A percentile compares a stretch with the other conserved stretches of the same genome.
These are phyloP conservation scores for Forsythia suspensa DNA, from an alignment of 257 asterid genomes.

Conservation along the genomic window DNA sequence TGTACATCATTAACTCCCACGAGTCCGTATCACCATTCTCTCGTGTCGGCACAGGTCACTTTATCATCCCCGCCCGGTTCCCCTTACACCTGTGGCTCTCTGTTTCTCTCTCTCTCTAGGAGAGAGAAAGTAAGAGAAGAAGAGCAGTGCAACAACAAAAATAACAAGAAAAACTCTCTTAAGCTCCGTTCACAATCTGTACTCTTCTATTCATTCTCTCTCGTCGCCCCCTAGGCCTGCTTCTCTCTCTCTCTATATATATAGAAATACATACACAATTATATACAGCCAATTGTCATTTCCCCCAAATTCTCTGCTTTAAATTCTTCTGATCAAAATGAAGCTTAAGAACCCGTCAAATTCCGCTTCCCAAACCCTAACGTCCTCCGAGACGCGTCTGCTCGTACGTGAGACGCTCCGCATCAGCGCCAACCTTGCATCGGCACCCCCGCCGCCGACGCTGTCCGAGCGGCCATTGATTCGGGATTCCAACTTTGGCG, in stretches of 20 bases:
- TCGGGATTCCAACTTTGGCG: constrained; percentile 51
- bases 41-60: constrained; percentile 19
- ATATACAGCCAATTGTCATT: constrained; percentile 11
- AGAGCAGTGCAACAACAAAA: constrained; percentile 25
- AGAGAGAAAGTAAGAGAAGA: background rate
- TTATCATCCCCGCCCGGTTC: constrained; percentile 17
- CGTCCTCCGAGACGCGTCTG: constrained; percentile 65
- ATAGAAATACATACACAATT: background rate
- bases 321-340: constrained; percentile 37
- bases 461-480: constrained; percentile 29
- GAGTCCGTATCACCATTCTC: background rate
- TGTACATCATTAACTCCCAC: no score
- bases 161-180: constrained; percentile 32
- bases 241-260: background rate
- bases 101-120: constrained; percentile 12
- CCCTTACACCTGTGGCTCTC: constrained; percentile 4
- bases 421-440: constrained; percentile 94
- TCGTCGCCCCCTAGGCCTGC: background rate
- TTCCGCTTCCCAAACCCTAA: constrained; percentile 67
- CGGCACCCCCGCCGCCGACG: constrained; percentile 52
- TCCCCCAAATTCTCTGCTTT: constrained; percentile 14
- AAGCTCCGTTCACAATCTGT: constrained; percentile 37
- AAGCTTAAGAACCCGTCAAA: constrained; percentile 64
- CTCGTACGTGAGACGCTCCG: constrained; percentile 94
- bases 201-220: constrained; percentile 8